phyloP scores from a whole-genome alignment of 148 eudicot genomes.

The Gaultheria prostrata region DNA sequence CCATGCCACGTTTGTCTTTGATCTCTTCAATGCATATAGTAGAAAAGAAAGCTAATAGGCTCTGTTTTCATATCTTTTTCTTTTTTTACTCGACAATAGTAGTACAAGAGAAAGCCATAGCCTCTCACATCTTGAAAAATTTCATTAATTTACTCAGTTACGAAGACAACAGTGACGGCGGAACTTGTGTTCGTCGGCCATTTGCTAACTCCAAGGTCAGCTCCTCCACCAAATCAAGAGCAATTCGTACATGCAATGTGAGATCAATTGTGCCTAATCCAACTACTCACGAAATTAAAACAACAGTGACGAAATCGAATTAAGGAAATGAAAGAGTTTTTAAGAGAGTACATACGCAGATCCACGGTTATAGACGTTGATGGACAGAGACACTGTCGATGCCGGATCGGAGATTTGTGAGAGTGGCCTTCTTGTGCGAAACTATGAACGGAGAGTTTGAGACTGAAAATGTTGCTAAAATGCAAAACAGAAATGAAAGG shows the following conservation, averaged over 20 bases:
- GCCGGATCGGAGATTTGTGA: constrained; percentile 39
- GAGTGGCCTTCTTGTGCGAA: constrained; percentile 51
- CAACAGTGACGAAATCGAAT: background rate
- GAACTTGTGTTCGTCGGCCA: no score
- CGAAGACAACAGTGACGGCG: no score
- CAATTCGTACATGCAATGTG: background rate
- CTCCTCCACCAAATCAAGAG: background rate
- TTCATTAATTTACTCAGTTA: no score
- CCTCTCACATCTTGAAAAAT: no score
- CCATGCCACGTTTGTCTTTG: no score
- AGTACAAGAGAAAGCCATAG: no score
- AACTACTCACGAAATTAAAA: background rate
- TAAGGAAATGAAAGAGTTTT: background rate
- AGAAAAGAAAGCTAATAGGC: no score
- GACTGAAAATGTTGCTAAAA: constrained; percentile 26
- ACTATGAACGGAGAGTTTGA: constrained; percentile 44
- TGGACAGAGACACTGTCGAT: constrained; percentile 41
- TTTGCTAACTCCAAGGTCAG: no score
- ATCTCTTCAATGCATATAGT: no score
- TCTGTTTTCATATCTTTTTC: no score
- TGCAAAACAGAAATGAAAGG: constrained; percentile 15
- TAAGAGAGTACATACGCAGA: constrained; percentile 30
- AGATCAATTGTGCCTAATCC: background rate
- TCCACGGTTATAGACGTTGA: constrained; percentile 50
- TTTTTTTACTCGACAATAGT: no score